Percentiles rank a stretch among this genome's conserved stretches.
These are phyloP conservation scores for Podospora comata DNA, from an alignment of 495 filamentous ascomycete species.

Conservation along the genomic window DNA sequence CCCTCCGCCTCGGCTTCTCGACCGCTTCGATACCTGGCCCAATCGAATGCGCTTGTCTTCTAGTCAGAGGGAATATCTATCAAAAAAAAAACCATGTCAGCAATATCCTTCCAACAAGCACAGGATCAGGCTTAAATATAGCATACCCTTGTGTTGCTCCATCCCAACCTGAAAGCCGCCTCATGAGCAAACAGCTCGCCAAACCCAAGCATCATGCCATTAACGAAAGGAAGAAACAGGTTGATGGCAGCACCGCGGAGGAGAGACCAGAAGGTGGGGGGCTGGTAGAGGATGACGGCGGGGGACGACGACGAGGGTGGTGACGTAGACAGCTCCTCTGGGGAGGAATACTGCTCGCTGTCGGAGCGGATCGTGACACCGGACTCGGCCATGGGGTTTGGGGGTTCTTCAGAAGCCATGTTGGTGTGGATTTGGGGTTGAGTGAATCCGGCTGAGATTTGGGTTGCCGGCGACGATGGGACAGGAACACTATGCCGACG, in stretches of 20 bases:
- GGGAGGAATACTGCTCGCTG: slow-evolving; percentile 82
- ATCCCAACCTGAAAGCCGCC: slow-evolving; percentile 85
- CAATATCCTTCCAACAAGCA: neutral
- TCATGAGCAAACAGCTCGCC: slow-evolving; percentile 96
- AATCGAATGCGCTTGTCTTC: slow-evolving; percentile 45
- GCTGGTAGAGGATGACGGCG: slow-evolving; percentile 79
- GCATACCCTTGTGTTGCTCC: slow-evolving; percentile 87
- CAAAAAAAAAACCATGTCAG: slow-evolving; percentile 3
- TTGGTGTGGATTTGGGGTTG: slow-evolving; percentile 7
- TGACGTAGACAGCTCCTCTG: slow-evolving; percentile 59
- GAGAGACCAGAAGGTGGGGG: slow-evolving; percentile 80
- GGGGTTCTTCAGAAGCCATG: slow-evolving; percentile 51
- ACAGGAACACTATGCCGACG: slow-evolving; percentile 1
- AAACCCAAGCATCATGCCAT: slow-evolving; percentile 97
- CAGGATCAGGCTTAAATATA: neutral
- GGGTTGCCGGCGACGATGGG: neutral
- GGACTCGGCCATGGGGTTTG: slow-evolving; percentile 68
- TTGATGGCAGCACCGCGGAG: slow-evolving; percentile 92
- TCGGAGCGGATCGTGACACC: slow-evolving; percentile 83
- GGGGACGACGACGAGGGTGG: slow-evolving; percentile 65
- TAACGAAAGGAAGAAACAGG: slow-evolving; percentile 88
- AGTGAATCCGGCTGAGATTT: neutral
- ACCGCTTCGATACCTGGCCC: slow-evolving; percentile 54
- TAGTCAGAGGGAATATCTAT: slow-evolving; percentile 50
- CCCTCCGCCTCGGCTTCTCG: slow-evolving; percentile 36